Evolutionary conservation across 805 yeast genomes (phyloP), one percentile per base, ranked within the genome.

Genomic region (Kuraishia ogatae): DNA sequence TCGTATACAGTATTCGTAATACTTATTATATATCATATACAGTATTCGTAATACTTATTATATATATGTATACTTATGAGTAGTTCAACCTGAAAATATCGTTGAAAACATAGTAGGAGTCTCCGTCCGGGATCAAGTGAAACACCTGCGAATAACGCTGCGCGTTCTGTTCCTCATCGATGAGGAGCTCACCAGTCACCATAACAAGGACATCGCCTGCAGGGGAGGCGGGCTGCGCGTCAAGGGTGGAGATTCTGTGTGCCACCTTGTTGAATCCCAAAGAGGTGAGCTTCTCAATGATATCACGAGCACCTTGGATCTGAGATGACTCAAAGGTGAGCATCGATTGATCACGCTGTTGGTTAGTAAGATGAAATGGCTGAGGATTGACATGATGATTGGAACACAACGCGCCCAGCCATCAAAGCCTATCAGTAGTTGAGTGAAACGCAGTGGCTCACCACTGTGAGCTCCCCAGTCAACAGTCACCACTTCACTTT

Each of bases 91-190:
- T 89, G 84, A 94, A 94, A 62, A 94, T 89, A 70, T 94, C 99
- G 75, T 94, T 94, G 76, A 90, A 88, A 58, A 94, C 98, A 68
- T 84, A 94, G 80, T 92, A 94, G 35, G 96, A 87, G 68, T 80
- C 82, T 53, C 87, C 89, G 57, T 94, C 99, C 61, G 97, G 97
- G 60, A 91, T 85, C 75, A 94, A 83, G 71, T 94, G 98, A 84
- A 94, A 94, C 51, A 90, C 96, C 76, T 94, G 99, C 35, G 98
- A 89, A 76, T 92, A 94, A 75, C 97, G 85, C 74, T 93, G 97
- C 56, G 97, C 83, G 72, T 90, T 91, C 69, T 85, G 88, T 77
- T 94, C 98, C 60, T 93, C 98, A 70, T 94, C 99, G 61, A 87
- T 80, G 64, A 91, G 74, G 61, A 94, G 81, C 72, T 89, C 97